phyloP scores from a whole-genome alignment of 2,329 filamentous ascomycete genomes.

The Claviceps capensis region DNA sequence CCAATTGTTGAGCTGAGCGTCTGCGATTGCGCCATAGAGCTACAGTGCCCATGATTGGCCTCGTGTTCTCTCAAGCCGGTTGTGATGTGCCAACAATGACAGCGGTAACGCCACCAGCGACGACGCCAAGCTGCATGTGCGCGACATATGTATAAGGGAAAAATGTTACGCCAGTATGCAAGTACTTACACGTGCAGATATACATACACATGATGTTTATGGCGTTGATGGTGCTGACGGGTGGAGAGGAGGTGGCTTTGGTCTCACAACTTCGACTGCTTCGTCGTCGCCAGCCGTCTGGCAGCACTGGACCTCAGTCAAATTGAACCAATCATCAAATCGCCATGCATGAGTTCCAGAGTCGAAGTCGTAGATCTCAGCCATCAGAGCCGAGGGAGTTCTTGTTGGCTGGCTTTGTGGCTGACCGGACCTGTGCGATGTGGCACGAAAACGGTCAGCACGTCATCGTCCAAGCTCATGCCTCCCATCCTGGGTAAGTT shows the following conservation, averaged over 20 bases:
- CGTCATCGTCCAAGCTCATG: conserved; percentile 2
- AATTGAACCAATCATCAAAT: too few species aligned
- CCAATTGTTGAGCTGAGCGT: not conserved
- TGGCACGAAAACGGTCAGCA: not conserved
- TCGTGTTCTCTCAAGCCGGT: not conserved
- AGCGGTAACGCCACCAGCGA: conserved; percentile 2
- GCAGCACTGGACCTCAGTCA: too few species aligned
- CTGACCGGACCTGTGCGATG: not conserved
- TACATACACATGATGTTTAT: too few species aligned
- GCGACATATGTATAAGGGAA: not conserved
- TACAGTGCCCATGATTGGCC: conserved; percentile 4
- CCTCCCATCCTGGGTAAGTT: not conserved
- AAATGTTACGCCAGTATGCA: too few species aligned
- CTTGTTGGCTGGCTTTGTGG: not conserved
- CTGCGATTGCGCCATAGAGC: conserved; percentile 6
- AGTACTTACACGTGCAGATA: too few species aligned
- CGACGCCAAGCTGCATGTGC: not conserved
- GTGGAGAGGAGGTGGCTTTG: too few species aligned
- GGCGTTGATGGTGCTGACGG: too few species aligned
- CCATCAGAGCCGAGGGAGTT: not conserved
- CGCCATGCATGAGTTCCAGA: too few species aligned
- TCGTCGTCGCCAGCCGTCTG: too few species aligned
- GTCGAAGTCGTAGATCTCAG: not conserved
- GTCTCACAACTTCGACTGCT: too few species aligned
- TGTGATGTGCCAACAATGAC: not conserved